Percentiles rank a stretch among this genome's conserved stretches.
Evolutionary conservation across 805 yeast species (phyloP).

Genomic region (Barnettozyma populi): DNA sequence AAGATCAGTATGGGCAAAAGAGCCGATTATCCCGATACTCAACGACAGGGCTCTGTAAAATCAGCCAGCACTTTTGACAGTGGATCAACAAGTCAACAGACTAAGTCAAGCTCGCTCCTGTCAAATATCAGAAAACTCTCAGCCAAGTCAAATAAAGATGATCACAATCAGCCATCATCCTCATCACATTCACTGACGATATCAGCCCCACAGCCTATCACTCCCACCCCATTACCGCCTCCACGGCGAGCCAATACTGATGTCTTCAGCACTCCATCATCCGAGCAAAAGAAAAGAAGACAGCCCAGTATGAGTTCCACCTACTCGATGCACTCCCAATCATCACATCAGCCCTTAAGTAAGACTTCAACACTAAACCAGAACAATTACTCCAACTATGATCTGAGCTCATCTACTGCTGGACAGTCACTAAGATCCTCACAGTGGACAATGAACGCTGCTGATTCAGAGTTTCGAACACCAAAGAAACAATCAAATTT

Average conservation of each 20-base stretch:
- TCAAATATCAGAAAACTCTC: slow-evolving; percentile 26
- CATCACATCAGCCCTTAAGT: slow-evolving; percentile 23
- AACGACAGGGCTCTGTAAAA: background rate
- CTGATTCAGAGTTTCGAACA: slow-evolving; percentile 14
- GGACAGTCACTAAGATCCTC: slow-evolving; percentile 26
- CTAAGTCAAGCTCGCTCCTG: slow-evolving; percentile 20
- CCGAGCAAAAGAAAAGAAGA: slow-evolving; percentile 15
- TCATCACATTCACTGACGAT: slow-evolving; percentile 5
- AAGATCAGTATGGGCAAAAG: background rate
- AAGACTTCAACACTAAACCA: slow-evolving; percentile 23
- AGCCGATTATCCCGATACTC: background rate
- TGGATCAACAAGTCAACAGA: background rate
- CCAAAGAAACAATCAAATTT: slow-evolving; percentile 19
- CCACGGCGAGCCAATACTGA: slow-evolving; percentile 6
- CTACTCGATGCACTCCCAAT: slow-evolving; percentile 21
- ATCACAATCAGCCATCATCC: slow-evolving; percentile 4
- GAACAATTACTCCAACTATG: slow-evolving; percentile 17
- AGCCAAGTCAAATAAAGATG: slow-evolving; percentile 10
- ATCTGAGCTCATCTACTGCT: slow-evolving; percentile 21
- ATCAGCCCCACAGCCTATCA: slow-evolving; percentile 21
- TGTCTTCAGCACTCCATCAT: background rate
- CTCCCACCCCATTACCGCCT: background rate
- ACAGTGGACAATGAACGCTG: slow-evolving; percentile 16
- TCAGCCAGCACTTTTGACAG: background rate
- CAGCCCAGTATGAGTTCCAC: slow-evolving; percentile 23